phyloP scores from a whole-genome alignment of 148 eudicot species.

The Dianthus caryophyllus region DNA sequence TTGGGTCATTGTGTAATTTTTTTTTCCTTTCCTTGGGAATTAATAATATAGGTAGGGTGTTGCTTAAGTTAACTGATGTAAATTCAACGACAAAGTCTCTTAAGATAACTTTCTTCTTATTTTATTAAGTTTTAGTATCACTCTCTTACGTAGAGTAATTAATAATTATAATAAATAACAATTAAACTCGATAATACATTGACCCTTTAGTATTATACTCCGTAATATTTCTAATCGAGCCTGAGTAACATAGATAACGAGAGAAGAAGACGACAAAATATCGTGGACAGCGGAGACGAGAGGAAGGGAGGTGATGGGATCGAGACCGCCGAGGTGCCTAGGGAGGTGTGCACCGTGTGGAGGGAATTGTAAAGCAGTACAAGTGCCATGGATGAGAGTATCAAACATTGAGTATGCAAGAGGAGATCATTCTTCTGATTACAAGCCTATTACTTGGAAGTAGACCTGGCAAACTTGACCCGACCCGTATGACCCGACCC shows the following conservation, averaged over 20 bases:
- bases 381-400: conserved; percentile 18
- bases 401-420: conserved; percentile 7
- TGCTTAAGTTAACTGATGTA: not conserved
- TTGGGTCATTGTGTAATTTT: too few species aligned
- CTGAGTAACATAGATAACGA: too few species aligned
- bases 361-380: conserved; percentile 24
- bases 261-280: conserved; percentile 17
- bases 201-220: too few species aligned
- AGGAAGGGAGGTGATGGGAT: conserved; percentile 12
- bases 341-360: conserved; percentile 21
- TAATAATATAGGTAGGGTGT: conserved; percentile 14
- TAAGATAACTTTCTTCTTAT: not conserved
- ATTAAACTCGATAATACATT: too few species aligned
- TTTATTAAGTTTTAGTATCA: too few species aligned
- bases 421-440: conserved; percentile 17
- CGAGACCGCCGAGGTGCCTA: conserved; percentile 28
- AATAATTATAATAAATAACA: too few species aligned
- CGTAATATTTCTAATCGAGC: too few species aligned
- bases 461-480: too few species aligned
- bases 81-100: not conserved
- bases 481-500: too few species aligned
- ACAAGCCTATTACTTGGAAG: conserved; percentile 31
- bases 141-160: too few species aligned
- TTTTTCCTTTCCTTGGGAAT: too few species aligned
- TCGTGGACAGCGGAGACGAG: too few species aligned